Evolutionary conservation across 768 basidiomycete species (phyloP).

Genomic region (Tulasnella sp.): DNA sequence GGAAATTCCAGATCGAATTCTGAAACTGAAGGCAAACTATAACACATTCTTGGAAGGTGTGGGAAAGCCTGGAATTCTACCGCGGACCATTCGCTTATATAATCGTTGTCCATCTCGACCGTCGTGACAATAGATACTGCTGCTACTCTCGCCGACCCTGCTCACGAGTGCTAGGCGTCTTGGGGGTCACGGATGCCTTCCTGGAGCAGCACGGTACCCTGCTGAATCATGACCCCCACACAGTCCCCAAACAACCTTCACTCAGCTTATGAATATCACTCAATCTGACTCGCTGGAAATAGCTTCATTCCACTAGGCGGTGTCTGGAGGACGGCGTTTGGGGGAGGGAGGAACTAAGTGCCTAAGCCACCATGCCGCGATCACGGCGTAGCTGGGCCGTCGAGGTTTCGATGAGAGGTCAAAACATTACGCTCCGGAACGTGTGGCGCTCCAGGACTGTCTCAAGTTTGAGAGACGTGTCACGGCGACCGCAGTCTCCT

Average conservation of each 20-base stretch:
- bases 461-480: neutral
- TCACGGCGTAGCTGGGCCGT: no score
- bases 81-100: neutral
- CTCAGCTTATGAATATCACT: neutral
- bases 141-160: no score
- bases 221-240: neutral
- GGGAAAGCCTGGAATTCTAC: neutral
- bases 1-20: slow-evolving; percentile 33
- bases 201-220: neutral
- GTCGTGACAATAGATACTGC: neutral
- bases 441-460: neutral
- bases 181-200: neutral
- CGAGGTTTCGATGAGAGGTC: no score
- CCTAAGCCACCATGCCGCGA: no score
- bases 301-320: neutral
- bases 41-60: neutral
- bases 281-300: neutral
- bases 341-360: no score
- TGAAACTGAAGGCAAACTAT: neutral
- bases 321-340: neutral
- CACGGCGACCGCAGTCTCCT: neutral
- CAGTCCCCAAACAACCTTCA: neutral
- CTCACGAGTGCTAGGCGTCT: no score
- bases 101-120: neutral
- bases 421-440: neutral